Conservation (phyloP, 768 basidiomycete species). For the Mycena filopes region DNA sequence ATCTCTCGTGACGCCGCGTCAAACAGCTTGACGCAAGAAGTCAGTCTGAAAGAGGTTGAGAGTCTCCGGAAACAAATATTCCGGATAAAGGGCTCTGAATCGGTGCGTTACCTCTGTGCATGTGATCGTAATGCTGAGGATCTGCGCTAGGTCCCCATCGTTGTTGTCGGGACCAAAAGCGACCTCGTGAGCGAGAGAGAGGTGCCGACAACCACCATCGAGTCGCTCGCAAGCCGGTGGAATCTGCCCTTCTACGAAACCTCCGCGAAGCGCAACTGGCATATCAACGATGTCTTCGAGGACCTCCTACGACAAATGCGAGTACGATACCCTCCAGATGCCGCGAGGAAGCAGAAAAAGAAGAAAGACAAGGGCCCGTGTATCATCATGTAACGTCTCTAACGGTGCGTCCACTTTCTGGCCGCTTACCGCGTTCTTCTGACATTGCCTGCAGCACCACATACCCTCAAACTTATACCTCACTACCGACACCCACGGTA, state of each 20-base stretch:
- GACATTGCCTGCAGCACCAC: conserved; percentile 15
- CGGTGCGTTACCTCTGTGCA: conserved; percentile 48
- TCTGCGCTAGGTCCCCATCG: conserved; percentile 74
- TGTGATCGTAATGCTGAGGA: conserved; percentile 15
- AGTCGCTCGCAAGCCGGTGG: conserved; percentile 73
- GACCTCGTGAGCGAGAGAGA: conserved; percentile 86
- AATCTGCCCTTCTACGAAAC: conserved; percentile 86
- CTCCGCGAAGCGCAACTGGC: conserved; percentile 88
- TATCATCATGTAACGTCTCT: conserved; percentile 52
- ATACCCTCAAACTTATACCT: conserved; percentile 35
- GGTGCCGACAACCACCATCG: conserved; percentile 72
- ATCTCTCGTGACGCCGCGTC: conserved; percentile 17
- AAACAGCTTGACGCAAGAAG: conserved; percentile 80
- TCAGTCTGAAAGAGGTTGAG: conserved; percentile 83
- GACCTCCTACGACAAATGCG: conserved; percentile 83
- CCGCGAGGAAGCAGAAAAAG: conserved; percentile 50
- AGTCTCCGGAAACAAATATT: conserved; percentile 84
- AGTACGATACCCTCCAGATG: conserved; percentile 64
- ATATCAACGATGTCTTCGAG: conserved; percentile 81
- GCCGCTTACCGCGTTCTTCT: not conserved
- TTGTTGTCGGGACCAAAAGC: conserved; percentile 87
- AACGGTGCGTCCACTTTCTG: conserved; percentile 7
- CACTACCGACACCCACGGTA: conserved; percentile 23
- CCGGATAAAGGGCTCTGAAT: conserved; percentile 78
- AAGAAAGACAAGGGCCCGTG: conserved; percentile 41